Evolutionary conservation across 2,329 filamentous ascomycete species (phyloP).

Genomic region (Alternaria angustiovoidea): DNA sequence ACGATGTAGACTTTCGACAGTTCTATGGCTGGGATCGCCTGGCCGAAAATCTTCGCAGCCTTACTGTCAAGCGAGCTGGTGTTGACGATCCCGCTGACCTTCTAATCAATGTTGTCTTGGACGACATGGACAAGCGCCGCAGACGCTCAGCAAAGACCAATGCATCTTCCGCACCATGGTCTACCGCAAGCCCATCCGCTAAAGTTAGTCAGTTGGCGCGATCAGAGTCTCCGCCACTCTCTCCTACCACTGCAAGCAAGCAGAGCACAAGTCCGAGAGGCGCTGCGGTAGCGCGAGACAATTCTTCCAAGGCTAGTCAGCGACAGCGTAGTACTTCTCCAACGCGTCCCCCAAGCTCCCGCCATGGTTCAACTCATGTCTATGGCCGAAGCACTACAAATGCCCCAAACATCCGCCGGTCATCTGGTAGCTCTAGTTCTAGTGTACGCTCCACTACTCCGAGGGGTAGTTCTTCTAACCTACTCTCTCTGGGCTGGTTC

Average conservation of each 20-base stretch:
- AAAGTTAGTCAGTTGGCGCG: constrained; percentile 72
- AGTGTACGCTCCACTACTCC: constrained; percentile 65
- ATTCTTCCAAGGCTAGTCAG: constrained; percentile 53
- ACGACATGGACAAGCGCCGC: constrained; percentile 93
- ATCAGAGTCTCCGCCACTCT: constrained; percentile 68
- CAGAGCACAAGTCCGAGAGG: constrained; percentile 60
- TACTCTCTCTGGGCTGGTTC: constrained; percentile 74
- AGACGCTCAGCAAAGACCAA: constrained; percentile 87
- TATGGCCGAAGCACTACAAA: constrained; percentile 64
- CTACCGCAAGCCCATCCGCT: constrained; percentile 67
- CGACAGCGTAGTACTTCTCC: constrained; percentile 82
- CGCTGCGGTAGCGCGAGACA: constrained; percentile 64
- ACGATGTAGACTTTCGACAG: constrained; percentile 93
- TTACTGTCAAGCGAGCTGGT: constrained; percentile 86
- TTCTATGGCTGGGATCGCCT: constrained; percentile 97
- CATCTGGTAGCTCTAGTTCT: constrained; percentile 93
- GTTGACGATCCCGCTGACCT: constrained; percentile 91
- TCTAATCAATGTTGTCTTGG: constrained; percentile 89
- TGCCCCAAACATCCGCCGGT: constrained; percentile 77
- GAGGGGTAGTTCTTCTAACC: constrained; percentile 77
- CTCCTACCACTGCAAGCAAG: constrained; percentile 48
- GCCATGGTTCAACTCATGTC: constrained; percentile 70
- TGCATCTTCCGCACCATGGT: constrained; percentile 76
- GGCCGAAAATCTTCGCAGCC: constrained; percentile 87
- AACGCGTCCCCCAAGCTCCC: constrained; percentile 75